Evolutionary conservation across 2,329 filamentous ascomycete genomes (phyloP), one percentile per base, ranked within the genome.

Genomic region (Penicillium sp.): DNA sequence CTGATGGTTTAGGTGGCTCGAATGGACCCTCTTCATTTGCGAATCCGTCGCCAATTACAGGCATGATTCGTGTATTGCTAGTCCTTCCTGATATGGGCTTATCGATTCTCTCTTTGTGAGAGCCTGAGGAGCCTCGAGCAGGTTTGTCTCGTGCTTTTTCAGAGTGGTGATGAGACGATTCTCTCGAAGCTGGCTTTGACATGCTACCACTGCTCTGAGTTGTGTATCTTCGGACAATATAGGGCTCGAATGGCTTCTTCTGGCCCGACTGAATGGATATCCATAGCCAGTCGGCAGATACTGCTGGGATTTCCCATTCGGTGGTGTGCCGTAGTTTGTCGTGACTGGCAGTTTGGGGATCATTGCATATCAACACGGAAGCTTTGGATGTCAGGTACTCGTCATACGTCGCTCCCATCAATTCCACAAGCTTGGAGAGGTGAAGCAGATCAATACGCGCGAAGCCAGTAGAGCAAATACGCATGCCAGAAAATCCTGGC

Each of bases 281-380:
- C 86, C 89, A 94, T 2, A 99, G 77, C 94, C 94, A 99, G 21
- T 87, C 83, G 16, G 84, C 83, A 7, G 82, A 82, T 10, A 97
- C 88, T n/a, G 93, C 84, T 2, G 91, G 89, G 10, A 97, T 87
- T 4, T 81, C 81, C 79, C 89, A 89, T 62, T 86, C 81, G 8
- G 84, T 70, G 0, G 91, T 91, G 65, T 90, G 86, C 42, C 87
- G 84, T 16, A 94, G 76, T 72, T 99, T 99, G 59, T 94, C 87
- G 52, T 68, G 82, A 75, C 73, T 90, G 42, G 66, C 69, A 24
- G 70, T 65, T 39, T 73, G 79, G 1, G 77, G 76, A 38, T 71
- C 69, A 51, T 85, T 84, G 66, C 87, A 90, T n/a, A 99, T 73
- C 2, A 99, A 77, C 16, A 97, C 77, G 13, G 87, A 90, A n/a